A percentile compares a stretch with the other conserved stretches of the same genome.
Evolutionary conservation across 2,329 filamentous ascomycete species (phyloP).

Genomic region (Aspergillus sp.): DNA sequence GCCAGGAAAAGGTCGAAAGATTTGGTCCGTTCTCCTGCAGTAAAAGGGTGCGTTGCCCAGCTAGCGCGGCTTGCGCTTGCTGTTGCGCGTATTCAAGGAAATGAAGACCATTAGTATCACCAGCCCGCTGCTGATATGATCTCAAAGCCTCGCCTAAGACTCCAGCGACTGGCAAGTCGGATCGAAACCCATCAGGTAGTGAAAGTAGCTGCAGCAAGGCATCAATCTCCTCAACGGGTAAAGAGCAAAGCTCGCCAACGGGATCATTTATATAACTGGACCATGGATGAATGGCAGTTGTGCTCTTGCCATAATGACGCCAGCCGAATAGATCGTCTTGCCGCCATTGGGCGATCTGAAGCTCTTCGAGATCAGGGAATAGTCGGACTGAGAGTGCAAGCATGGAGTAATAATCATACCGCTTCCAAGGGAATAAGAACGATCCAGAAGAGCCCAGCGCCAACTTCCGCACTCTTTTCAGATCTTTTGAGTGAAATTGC

Average conservation of each 20-base stretch:
- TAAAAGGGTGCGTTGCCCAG: neutral
- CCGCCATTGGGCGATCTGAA: constrained; percentile 1
- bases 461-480: neutral
- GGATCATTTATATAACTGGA: neutral
- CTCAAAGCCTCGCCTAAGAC: neutral
- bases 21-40: neutral
- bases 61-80: neutral
- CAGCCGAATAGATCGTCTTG: neutral
- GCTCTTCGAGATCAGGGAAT: neutral
- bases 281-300: neutral
- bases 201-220: neutral
- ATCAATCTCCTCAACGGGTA: constrained; percentile 1
- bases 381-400: neutral
- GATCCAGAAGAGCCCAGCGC: neutral
- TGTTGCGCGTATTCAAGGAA: neutral
- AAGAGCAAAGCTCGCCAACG: neutral
- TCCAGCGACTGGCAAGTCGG: neutral
- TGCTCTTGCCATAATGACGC: neutral
- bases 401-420: neutral
- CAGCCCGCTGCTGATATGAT: neutral
- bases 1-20: neutral
- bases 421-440: neutral
- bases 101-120: neutral
- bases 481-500: constrained; percentile 1
- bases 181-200: neutral